Evolutionary conservation across 441 rosid species (phyloP), one percentile per base, ranked within the genome.

Genomic region (Cnidoscolus chayamansa): DNA sequence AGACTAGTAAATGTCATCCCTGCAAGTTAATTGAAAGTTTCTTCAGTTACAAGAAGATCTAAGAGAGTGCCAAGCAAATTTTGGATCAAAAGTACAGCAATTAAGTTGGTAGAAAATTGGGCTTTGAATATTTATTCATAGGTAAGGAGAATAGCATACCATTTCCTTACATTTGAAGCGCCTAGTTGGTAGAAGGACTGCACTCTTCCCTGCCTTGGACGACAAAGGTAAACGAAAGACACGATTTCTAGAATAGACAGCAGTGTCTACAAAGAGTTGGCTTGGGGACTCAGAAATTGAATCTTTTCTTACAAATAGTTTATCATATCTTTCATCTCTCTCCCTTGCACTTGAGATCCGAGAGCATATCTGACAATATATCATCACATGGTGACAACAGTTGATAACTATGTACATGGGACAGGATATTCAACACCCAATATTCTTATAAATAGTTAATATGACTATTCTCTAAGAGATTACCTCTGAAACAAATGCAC

Each of bases 401-500:
- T 64, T 68, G 43, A 71, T 13, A 67, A 63, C 32, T 47, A 45
- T 3, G 20, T 31, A 15, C 35, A 35, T 35, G 17, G 17, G 32
- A 10, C 17, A 51, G 45, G 31, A 20, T 12, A 6, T 35, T 11
- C 40, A 15, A n/a, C 10, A 56, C 15, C 7, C 53, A 70, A 72
- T 59, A n/a, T 56, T 51, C 17, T 5, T 11, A 31, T 40, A 59
- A 55, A 43, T 20, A 48, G 64, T 32, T 50, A 59, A 40, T 37
- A 15, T 47, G 69, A 16, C 19, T 50, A 51, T 63, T 49, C 37
- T 35, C 65, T 49, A 40, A 71, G 58, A 69, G 76, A 25, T 55
- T 90, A 94, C 99, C 98, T 94, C 99, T 61, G 88, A 82, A 64
- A 94, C 93, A 92, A 94, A 90, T 76, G 91, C 94, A 79, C 98